phyloP scores from a whole-genome alignment of 768 basidiomycete species.

The Tylopilus sp. region DNA sequence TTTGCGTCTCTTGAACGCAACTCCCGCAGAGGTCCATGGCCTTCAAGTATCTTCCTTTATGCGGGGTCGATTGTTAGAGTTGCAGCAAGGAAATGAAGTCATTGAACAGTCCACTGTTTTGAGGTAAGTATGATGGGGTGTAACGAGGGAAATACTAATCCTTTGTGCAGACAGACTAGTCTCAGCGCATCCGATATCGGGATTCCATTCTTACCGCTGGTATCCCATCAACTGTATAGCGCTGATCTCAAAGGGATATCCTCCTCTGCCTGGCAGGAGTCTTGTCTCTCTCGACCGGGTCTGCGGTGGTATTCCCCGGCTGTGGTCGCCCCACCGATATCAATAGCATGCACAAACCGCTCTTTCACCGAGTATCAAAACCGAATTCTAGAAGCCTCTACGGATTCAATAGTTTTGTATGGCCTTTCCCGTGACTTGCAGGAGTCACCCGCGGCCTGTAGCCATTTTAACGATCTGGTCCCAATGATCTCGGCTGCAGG shows the following conservation, averaged over 20 bases:
- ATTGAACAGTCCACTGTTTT: constrained; percentile 41
- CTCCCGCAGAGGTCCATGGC: constrained; percentile 61
- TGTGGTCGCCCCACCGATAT: constrained; percentile 80
- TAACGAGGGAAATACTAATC: constrained; percentile 4
- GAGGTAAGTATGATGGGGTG: constrained; percentile 35
- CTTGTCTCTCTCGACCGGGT: constrained; percentile 75
- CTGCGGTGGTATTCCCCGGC: constrained; percentile 86
- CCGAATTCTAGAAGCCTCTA: constrained; percentile 58
- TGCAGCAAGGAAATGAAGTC: constrained; percentile 41
- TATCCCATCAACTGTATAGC: constrained; percentile 35
- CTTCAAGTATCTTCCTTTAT: constrained; percentile 62
- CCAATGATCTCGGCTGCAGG: constrained; percentile 67
- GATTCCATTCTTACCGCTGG: constrained; percentile 12
- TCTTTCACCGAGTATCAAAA: constrained; percentile 73
- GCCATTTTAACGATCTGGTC: constrained; percentile 43
- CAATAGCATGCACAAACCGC: constrained; percentile 68
- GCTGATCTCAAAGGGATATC: constrained; percentile 61
- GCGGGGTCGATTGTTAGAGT: constrained; percentile 46
- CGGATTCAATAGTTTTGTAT: constrained; percentile 75
- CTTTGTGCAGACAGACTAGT: constrained; percentile 19
- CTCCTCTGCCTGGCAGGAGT: constrained; percentile 58
- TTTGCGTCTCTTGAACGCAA: constrained; percentile 60
- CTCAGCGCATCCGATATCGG: constrained; percentile 18
- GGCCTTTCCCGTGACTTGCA: constrained; percentile 70
- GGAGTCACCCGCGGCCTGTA: constrained; percentile 53